These are phyloP conservation scores for Mycogone perniciosa DNA, from an alignment of 2,329 filamentous ascomycete species.

Conservation along the genomic window DNA sequence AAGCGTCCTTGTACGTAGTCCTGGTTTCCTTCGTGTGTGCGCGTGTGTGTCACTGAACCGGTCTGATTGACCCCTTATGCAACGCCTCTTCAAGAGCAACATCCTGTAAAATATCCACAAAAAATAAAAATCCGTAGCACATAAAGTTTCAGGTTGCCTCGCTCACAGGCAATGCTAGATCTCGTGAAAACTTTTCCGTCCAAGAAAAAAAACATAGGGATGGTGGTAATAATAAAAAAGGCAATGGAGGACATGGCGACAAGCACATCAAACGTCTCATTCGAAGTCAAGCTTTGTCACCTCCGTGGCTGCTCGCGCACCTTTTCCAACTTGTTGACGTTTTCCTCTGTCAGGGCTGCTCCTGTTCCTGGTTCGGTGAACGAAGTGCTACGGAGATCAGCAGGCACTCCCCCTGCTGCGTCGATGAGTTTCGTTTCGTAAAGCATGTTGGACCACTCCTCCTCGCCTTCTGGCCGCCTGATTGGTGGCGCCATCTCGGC, in stretches of 20 bases:
- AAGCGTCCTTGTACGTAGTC: too few relatives aligned
- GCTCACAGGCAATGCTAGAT: not conserved
- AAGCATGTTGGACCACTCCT: conserved; percentile 37
- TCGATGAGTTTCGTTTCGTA: conserved; percentile 43
- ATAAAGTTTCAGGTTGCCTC: not conserved
- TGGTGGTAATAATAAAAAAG: not conserved
- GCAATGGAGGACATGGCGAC: not conserved
- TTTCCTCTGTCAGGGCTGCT: conserved; percentile 48
- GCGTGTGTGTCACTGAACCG: too few relatives aligned
- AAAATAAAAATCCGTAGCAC: not conserved
- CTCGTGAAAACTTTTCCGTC: conserved; percentile 1
- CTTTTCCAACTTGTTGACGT: conserved; percentile 42
- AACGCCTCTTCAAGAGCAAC: conserved; percentile 3
- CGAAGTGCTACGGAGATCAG: conserved; percentile 27
- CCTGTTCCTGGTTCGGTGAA: conserved; percentile 30
- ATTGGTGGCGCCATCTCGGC: conserved; percentile 30
- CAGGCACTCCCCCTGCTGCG: conserved; percentile 34
- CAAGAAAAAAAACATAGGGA: not conserved
- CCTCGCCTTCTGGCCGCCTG: conserved; percentile 30
- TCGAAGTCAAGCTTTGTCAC: not conserved
- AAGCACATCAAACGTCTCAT: not conserved
- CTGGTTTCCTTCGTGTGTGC: too few relatives aligned
- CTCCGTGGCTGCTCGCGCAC: not conserved
- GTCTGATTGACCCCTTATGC: not conserved
- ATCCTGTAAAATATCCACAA: not conserved